Evolutionary conservation across 2,329 filamentous ascomycete genomes (phyloP).

Genomic region (Cercospora sp.): DNA sequence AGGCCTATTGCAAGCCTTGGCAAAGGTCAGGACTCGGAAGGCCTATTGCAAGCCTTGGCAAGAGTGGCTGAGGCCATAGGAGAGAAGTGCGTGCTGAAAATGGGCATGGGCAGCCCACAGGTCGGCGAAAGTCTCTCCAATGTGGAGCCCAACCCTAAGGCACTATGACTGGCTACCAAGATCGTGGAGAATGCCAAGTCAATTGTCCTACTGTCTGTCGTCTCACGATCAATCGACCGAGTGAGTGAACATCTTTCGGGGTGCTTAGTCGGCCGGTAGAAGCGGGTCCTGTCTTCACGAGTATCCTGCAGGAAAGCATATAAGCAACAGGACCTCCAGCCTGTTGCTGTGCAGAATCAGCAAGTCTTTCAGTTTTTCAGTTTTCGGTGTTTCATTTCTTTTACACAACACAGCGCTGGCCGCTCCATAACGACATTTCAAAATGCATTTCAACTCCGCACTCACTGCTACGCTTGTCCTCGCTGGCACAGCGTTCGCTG

Average conservation of each 20-base stretch:
- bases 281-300: neutral
- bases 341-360: neutral
- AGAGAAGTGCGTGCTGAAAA: neutral
- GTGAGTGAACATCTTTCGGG: neutral
- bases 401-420: neutral
- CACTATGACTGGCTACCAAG: neutral
- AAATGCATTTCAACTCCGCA: neutral
- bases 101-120: neutral
- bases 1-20: neutral
- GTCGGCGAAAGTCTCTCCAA: neutral
- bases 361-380: neutral
- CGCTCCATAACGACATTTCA: neutral
- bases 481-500: neutral
- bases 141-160: neutral
- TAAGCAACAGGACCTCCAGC: neutral
- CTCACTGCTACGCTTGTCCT: neutral
- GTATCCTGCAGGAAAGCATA: neutral
- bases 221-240: neutral
- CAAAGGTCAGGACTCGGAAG: neutral
- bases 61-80: neutral
- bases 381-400: neutral
- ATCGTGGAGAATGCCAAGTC: neutral
- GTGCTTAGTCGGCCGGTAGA: neutral
- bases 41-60: neutral
- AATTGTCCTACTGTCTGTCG: neutral